Percentiles rank a stretch among this genome's conserved stretches.
These are phyloP conservation scores for Ceratocystis lukuohia DNA, from an alignment of 2,329 filamentous ascomycete genomes.

Conservation along the genomic window DNA sequence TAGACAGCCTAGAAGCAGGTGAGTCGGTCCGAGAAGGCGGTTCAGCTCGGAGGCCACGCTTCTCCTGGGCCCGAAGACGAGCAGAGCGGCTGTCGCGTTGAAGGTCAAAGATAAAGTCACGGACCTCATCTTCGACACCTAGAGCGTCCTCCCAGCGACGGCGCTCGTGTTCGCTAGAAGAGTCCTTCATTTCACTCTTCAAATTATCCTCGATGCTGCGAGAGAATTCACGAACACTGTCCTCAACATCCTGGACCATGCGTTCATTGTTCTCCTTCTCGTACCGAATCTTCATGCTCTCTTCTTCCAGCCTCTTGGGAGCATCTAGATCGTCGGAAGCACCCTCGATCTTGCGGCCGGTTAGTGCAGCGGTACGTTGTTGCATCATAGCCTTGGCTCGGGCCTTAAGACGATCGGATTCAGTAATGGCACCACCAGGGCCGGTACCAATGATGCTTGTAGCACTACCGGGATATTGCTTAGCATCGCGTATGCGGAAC, in stretches of 20 bases:
- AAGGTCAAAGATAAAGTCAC: constrained; percentile 94
- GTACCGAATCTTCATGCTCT: constrained; percentile 63
- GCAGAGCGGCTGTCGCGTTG: constrained; percentile 73
- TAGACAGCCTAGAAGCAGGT: constrained; percentile 39
- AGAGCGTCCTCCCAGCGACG: constrained; percentile 92
- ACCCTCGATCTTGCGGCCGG: constrained; percentile 63
- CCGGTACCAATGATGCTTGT: constrained; percentile 80
- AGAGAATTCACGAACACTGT: constrained; percentile 82
- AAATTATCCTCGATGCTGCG: constrained; percentile 74
- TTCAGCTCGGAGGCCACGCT: constrained; percentile 34
- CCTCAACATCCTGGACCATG: constrained; percentile 94
- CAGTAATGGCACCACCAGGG: constrained; percentile 77
- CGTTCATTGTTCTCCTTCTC: constrained; percentile 90
- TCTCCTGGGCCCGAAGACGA: constrained; percentile 50
- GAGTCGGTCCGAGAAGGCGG: constrained; percentile 33
- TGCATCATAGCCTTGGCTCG: constrained; percentile 98
- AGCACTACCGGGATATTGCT: constrained; percentile 72
- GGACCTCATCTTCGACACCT: constrained; percentile 90
- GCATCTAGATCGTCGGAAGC: constrained; percentile 62
- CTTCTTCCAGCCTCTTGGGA: constrained; percentile 75
- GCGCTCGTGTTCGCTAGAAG: constrained; percentile 74
- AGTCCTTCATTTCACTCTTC: constrained; percentile 64
- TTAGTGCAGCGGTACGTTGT: constrained; percentile 82
- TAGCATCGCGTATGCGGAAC: constrained; percentile 86
- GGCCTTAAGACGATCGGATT: constrained; percentile 87